These are phyloP conservation scores for Trametes pubescens DNA, from an alignment of 1,284 basidiomycete species.

Conservation along the genomic window DNA sequence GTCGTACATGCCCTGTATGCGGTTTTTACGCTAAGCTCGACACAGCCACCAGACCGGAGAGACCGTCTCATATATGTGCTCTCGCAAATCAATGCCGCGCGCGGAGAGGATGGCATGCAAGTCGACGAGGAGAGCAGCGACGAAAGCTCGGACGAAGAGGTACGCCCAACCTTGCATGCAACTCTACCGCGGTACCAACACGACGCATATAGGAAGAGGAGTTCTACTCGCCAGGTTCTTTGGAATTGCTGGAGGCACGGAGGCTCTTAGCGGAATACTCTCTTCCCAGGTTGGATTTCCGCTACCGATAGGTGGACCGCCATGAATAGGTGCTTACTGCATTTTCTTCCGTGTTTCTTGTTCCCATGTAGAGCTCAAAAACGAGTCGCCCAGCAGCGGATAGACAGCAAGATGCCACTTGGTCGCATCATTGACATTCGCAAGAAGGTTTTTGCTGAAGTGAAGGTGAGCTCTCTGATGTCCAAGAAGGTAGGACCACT, in stretches of 20 bases:
- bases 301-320: conserved; percentile 58
- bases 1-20: conserved; percentile 45
- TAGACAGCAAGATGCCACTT: conserved; percentile 89
- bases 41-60: conserved; percentile 84
- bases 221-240: conserved; percentile 93
- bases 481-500: not conserved
- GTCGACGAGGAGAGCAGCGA: conserved; percentile 73
- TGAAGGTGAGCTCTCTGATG: conserved; percentile 71
- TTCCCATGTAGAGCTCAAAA: conserved; percentile 83
- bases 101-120: conserved; percentile 76
- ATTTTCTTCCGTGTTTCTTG: conserved; percentile 47
- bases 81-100: conserved; percentile 87
- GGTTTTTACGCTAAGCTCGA: conserved; percentile 25
- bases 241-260: conserved; percentile 86
- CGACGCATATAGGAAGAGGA: conserved; percentile 76
- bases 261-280: conserved; percentile 91
- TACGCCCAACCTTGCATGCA: conserved; percentile 41
- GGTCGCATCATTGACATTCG: conserved; percentile 91
- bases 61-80: conserved; percentile 94
- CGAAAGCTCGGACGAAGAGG: conserved; percentile 79
- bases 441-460: conserved; percentile 87
- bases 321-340: conserved; percentile 77
- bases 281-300: conserved; percentile 86
- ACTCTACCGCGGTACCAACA: conserved; percentile 15
- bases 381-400: conserved; percentile 88